Percentiles rank a stretch among this genome's conserved stretches.
These are phyloP conservation scores for Letharia columbiana DNA, from an alignment of 495 filamentous ascomycete genomes.

Conservation along the genomic window DNA sequence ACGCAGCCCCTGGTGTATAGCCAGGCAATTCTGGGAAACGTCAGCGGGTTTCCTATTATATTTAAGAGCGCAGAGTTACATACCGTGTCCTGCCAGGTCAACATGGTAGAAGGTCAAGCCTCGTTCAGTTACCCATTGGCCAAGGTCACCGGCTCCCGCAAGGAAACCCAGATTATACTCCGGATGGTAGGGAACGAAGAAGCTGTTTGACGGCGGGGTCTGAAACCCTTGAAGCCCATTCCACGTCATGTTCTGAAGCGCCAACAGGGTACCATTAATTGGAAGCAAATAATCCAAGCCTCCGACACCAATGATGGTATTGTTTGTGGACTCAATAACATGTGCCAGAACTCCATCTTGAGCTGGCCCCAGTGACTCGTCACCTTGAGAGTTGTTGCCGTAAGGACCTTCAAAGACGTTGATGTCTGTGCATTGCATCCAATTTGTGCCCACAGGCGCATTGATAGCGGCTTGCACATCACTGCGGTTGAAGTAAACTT, in stretches of 20 bases:
- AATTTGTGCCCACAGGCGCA: conserved; percentile 37
- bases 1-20: conserved; percentile 43
- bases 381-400: conserved; percentile 17
- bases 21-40: conserved; percentile 33
- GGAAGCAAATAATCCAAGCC: conserved; percentile 53
- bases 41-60: background rate
- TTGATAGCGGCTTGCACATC: conserved; percentile 54
- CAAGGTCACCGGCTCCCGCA: conserved; percentile 40
- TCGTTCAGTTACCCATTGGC: conserved; percentile 43
- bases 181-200: conserved; percentile 44
- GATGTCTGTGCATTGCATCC: conserved; percentile 36
- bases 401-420: conserved; percentile 38
- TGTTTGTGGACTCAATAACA: conserved; percentile 54
- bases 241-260: conserved; percentile 65
- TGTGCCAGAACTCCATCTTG: conserved; percentile 44
- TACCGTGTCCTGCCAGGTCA: conserved; percentile 19
- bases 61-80: background rate
- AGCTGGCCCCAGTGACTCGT: conserved; percentile 19
- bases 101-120: conserved; percentile 43
- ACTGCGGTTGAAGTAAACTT: conserved; percentile 48
- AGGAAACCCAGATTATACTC: conserved; percentile 27
- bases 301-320: conserved; percentile 51
- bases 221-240: conserved; percentile 55
- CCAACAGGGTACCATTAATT: conserved; percentile 51
- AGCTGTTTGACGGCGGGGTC: conserved; percentile 32